A percentile compares a stretch with the other conserved stretches of the same genome.
Evolutionary conservation across 345 rosid species (phyloP).

Genomic region (Draba incana): DNA sequence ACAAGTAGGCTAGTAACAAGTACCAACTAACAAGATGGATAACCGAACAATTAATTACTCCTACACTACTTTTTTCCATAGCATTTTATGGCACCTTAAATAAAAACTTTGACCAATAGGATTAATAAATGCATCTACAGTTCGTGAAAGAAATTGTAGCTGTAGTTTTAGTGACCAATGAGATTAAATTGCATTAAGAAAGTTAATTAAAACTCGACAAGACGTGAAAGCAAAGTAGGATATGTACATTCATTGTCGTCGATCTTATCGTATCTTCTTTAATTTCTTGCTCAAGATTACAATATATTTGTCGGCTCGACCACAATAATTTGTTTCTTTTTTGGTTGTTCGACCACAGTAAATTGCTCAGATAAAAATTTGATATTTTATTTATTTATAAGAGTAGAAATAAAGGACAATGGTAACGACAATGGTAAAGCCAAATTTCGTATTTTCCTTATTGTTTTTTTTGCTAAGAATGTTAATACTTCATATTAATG

Average conservation of each 20-base stretch:
- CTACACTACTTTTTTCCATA: no score
- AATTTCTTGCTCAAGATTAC: slow-evolving; percentile 27
- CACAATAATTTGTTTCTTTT: not conserved
- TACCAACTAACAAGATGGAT: no score
- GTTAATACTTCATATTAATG: no score
- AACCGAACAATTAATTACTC: no score
- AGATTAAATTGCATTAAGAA: slow-evolving; percentile 7
- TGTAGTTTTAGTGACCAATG: slow-evolving; percentile 6
- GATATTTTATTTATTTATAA: not conserved
- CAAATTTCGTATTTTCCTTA: no score
- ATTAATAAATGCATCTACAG: not conserved
- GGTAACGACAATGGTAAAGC: no score
- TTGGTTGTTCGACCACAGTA: slow-evolving; percentile 2
- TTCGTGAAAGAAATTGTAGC: no score
- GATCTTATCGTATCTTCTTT: slow-evolving; percentile 36
- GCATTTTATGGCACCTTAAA: not conserved
- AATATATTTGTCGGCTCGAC: slow-evolving; percentile 35
- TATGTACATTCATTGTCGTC: slow-evolving; percentile 38
- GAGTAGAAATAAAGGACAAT: no score
- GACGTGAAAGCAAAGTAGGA: slow-evolving; percentile 34
- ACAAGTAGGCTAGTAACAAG: no score
- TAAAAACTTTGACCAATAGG: not conserved
- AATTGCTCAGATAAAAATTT: not conserved
- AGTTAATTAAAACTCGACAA: slow-evolving; percentile 27
- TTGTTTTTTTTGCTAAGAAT: no score